These are phyloP conservation scores for Debaryomyces sp. DNA, from an alignment of 1,139 yeast genomes.

Conservation along the genomic window DNA sequence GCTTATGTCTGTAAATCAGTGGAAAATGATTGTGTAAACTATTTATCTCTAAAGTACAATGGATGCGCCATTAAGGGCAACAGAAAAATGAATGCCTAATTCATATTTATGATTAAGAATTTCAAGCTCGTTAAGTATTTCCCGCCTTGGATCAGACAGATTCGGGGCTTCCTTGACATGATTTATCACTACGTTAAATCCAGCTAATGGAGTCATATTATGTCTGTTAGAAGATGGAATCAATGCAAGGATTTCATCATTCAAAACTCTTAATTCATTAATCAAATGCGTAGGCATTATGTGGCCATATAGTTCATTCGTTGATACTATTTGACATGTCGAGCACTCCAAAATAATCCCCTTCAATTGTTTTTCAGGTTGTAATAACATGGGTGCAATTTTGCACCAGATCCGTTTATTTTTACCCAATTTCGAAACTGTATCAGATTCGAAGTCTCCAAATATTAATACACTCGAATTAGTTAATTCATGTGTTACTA, in stretches of 20 bases:
- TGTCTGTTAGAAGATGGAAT: constrained; percentile 12
- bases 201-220: constrained; percentile 35
- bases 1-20: background rate
- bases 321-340: constrained; percentile 48
- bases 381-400: constrained; percentile 50
- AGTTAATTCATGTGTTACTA: constrained; percentile 40
- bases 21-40: background rate
- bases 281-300: constrained; percentile 67
- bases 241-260: constrained; percentile 18
- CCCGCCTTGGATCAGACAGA: constrained; percentile 54
- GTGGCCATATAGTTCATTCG: constrained; percentile 68
- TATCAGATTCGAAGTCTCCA: constrained; percentile 83
- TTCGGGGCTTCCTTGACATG: constrained; percentile 66
- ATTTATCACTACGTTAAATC: constrained; percentile 60
- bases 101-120: constrained; percentile 35
- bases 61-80: constrained; percentile 56
- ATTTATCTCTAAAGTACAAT: constrained; percentile 11
- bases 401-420: constrained; percentile 60
- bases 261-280: constrained; percentile 53
- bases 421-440: constrained; percentile 39
- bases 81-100: constrained; percentile 48
- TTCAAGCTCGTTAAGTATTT: constrained; percentile 51
- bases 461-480: constrained; percentile 55
- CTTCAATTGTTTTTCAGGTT: constrained; percentile 33
- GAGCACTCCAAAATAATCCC: constrained; percentile 82